Percentiles rank a stretch among this genome's conserved stretches.
Evolutionary conservation across 108 stramenopile genomes (phyloP).

Genomic region (Cylindrotheca fusiformis): DNA sequence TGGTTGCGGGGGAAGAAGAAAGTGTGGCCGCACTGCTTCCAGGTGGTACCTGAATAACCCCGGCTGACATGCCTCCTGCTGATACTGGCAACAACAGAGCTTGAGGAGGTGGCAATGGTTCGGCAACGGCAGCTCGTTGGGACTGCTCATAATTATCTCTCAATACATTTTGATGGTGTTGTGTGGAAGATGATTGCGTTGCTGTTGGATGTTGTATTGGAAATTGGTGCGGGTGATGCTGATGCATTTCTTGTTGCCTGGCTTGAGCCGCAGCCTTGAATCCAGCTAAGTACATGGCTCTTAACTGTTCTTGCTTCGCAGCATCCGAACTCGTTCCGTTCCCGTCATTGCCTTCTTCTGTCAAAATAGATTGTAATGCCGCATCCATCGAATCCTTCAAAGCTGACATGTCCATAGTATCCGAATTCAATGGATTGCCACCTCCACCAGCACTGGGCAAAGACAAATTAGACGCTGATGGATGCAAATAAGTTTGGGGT

Average conservation of each 20-base stretch:
- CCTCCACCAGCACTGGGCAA: too few species aligned
- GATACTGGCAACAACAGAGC: slow-evolving; percentile 37
- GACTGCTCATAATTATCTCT: slow-evolving; percentile 33
- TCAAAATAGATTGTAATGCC: slow-evolving; percentile 24
- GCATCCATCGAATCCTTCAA: slow-evolving; percentile 52
- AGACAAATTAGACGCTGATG: too few species aligned
- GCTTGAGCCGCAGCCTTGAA: slow-evolving; percentile 70
- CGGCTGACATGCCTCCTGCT: slow-evolving; percentile 42
- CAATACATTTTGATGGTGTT: slow-evolving; percentile 25
- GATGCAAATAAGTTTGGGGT: too few species aligned
- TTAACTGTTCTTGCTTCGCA: slow-evolving; percentile 66
- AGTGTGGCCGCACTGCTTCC: slow-evolving; percentile 11
- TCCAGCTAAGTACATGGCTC: slow-evolving; percentile 86
- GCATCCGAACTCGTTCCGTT: slow-evolving; percentile 4
- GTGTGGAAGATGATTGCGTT: slow-evolving; percentile 1
- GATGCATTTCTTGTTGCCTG: slow-evolving; percentile 16
- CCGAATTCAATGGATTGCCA: too few species aligned
- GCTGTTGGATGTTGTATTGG: slow-evolving; percentile 15
- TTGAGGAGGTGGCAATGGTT: slow-evolving; percentile 19
- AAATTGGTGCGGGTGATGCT: too few species aligned
- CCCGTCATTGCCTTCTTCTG: background rate
- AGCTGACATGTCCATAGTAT: slow-evolving; percentile 48
- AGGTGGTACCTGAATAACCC: slow-evolving; percentile 41
- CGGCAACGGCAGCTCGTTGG: background rate
- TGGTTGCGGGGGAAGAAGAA: slow-evolving; percentile 2